Conservation (phyloP, 2,329 filamentous ascomycete species). For the Leptodontidium sp. region DNA sequence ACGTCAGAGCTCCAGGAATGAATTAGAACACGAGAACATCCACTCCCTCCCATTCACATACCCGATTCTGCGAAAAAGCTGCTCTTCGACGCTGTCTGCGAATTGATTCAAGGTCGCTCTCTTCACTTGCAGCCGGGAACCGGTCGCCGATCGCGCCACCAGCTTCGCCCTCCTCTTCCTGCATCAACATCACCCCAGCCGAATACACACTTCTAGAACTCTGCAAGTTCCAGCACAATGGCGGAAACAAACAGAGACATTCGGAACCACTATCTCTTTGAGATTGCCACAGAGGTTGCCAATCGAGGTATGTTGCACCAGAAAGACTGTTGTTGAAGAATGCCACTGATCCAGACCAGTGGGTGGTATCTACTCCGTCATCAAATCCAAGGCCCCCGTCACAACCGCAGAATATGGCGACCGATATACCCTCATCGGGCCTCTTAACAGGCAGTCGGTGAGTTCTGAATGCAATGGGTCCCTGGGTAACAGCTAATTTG, state of each 20-base stretch:
- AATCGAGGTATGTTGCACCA: constrained; percentile 76
- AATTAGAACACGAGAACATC: neutral
- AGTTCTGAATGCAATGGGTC: constrained; percentile 45
- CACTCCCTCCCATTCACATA: neutral
- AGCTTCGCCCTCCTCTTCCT: neutral
- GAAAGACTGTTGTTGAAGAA: constrained; percentile 24
- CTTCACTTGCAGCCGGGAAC: neutral
- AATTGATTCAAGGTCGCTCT: neutral
- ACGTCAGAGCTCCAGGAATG: constrained; percentile 25
- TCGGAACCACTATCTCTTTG: constrained; percentile 95
- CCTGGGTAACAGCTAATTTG: constrained; percentile 38
- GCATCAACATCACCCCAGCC: constrained; percentile 9
- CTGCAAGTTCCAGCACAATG: constrained; percentile 28
- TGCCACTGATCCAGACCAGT: constrained; percentile 61
- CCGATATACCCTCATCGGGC: constrained; percentile 93
- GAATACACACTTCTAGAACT: constrained; percentile 4
- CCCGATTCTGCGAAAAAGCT: constrained; percentile 7
- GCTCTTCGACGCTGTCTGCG: neutral
- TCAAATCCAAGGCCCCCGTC: constrained; percentile 98
- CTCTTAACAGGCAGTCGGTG: constrained; percentile 90
- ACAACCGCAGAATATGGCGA: constrained; percentile 99
- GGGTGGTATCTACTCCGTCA: constrained; percentile 97
- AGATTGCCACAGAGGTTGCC: constrained; percentile 95
- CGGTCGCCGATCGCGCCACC: constrained; percentile 16
- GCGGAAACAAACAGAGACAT: constrained; percentile 65